Conservation (phyloP, 352 stramenopile species). For the Aphanomyces euteiches region DNA sequence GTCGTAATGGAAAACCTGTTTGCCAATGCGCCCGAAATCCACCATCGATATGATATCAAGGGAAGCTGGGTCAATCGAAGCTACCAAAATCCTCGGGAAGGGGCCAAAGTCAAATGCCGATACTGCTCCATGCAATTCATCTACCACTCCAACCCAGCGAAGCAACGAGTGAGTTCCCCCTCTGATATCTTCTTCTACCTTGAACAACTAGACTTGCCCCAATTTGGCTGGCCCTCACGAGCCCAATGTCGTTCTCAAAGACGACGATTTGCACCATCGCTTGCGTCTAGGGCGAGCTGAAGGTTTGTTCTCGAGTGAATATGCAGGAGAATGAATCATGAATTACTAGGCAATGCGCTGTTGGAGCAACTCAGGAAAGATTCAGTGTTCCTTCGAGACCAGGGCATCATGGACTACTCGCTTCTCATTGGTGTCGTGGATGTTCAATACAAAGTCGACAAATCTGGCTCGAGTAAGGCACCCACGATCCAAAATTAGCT, state of each 20-base stretch:
- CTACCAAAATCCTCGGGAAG: slow-evolving; percentile 67
- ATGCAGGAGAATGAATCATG: not conserved
- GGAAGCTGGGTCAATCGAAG: slow-evolving; percentile 88
- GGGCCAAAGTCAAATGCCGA: slow-evolving; percentile 76
- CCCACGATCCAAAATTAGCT: not conserved
- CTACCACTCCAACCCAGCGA: slow-evolving; percentile 59
- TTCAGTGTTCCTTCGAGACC: slow-evolving; percentile 63
- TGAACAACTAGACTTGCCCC: slow-evolving; percentile 40
- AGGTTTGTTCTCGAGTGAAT: slow-evolving; percentile 34
- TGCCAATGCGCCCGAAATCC: slow-evolving; percentile 60
- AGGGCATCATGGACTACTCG: slow-evolving; percentile 90
- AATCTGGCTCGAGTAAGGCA: slow-evolving; percentile 20
- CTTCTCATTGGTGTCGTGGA: slow-evolving; percentile 82
- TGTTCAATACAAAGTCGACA: slow-evolving; percentile 77
- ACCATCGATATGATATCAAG: slow-evolving; percentile 89
- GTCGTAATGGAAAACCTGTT: slow-evolving; percentile 93
- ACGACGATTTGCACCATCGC: slow-evolving; percentile 76
- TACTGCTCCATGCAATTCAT: slow-evolving; percentile 86
- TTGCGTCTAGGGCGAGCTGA: slow-evolving; percentile 67
- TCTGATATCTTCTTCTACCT: slow-evolving; percentile 8
- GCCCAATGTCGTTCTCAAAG: slow-evolving; percentile 83
- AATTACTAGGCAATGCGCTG: slow-evolving; percentile 35
- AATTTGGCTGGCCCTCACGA: slow-evolving; percentile 78
- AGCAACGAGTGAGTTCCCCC: slow-evolving; percentile 36
- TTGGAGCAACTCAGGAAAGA: slow-evolving; percentile 69